Base-by-base conservation (phyloP, 116 monocot genomes). In the Posidonia oceanica region DNA sequence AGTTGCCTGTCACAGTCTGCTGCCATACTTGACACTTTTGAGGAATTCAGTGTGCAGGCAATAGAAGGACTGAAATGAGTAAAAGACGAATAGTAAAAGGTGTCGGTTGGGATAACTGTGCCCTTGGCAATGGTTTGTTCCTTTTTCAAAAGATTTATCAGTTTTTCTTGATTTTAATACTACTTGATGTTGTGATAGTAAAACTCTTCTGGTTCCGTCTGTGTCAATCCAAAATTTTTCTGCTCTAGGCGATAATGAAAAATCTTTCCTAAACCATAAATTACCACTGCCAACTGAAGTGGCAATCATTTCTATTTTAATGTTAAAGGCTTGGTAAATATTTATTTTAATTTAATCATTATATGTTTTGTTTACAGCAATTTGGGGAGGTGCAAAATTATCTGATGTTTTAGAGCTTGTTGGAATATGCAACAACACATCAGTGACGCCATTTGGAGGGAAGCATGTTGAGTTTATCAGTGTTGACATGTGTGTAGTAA, bases 21-120 rank as follows among this genome's bases (percentile, higher is more conserved):
- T 16, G 16, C n/a, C 21, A 18, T 61, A 21, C 36, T 36, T 61
- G 10, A 66, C 61, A 73, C 23, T 51, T 39, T 0, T 13, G 13
- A 52, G 39, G 54, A 54, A 68, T 70, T 42, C 76, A 91, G 97
- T 97, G 97, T 83, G 97, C 97, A 75, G 97, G 97, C 55, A 97
- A 97, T 63, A 83, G 97, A 66, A 89, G 97, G 70, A 97, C 97
- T 17, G 92, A 87, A 55, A 97, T 97, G 97, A 97, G 97, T 66
- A 80, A 87, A 66, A 65, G 70, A 64, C 78, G 83, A 58, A 91
- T 72, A 39, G 97, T 97, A 36, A 88, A 67, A 80, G 97, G 97
- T 72, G 97, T 97, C 74, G 97, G 97, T 17, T 97, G 97, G 97
- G 97, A 89, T 80, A 74, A 81, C 67, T 74, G 87, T 80, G 97